A percentile compares a stretch with the other conserved stretches of the same genome.
phyloP scores from a whole-genome alignment of 2,329 filamentous ascomycete species.

The Colletotrichum liriopes region DNA sequence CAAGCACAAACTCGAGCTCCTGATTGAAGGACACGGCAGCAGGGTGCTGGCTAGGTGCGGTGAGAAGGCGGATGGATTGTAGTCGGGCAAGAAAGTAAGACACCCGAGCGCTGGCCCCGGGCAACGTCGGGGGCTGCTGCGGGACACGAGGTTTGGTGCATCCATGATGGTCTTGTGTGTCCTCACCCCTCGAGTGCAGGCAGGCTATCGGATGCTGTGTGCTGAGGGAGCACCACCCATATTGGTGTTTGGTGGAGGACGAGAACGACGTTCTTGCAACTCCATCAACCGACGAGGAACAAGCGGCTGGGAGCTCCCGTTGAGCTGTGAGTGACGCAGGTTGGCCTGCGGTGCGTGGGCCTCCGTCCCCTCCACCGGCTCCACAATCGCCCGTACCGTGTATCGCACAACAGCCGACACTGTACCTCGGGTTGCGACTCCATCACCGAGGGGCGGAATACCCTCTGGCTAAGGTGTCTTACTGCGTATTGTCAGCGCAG shows the following conservation, averaged over 20 bases:
- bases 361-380: background rate
- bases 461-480: background rate
- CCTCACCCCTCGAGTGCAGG: background rate
- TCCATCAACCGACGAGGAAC: conserved; percentile 1
- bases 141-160: background rate
- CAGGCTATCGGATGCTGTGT: conserved; percentile 1
- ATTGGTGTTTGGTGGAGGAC: background rate
- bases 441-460: conserved; percentile 12
- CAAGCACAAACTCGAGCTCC: background rate
- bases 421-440: conserved; percentile 29
- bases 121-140: background rate
- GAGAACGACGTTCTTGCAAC: background rate
- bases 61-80: background rate
- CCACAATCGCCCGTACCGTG: conserved; percentile 36
- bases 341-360: conserved; percentile 1
- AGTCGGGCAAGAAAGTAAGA: background rate
- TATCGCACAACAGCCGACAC: conserved; percentile 21
- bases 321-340: conserved; percentile 10
- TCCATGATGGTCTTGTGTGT: background rate
- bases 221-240: background rate
- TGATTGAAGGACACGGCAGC: conserved; percentile 2
- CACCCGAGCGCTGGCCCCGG: background rate
- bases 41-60: background rate
- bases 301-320: background rate
- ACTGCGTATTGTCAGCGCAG: background rate